Evolutionary conservation across 352 stramenopile species (phyloP), one percentile per base, ranked within the genome.

Genomic region (Pythium angustatum): DNA sequence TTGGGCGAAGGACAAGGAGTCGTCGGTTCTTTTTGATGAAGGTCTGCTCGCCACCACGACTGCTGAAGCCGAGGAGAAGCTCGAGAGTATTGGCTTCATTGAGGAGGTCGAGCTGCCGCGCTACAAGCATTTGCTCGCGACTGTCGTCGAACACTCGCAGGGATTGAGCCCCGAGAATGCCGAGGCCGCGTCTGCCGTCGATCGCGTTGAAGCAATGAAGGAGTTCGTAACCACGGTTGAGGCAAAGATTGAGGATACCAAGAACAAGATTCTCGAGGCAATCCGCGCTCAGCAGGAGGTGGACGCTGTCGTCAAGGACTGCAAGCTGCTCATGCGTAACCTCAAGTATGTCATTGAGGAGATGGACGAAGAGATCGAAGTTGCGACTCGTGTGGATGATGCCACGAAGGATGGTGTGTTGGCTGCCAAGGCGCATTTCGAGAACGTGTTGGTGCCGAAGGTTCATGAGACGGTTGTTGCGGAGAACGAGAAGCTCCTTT

Each of bases 291-390:
- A 94, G 48, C 71, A 80, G 52, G 76, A 91, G 52, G 76, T 95
- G 14, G 85, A 93, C 44, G 79, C 81, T 1, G 87, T 96, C 17
- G 87, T 90, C 31, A 94, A 96, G 72, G 88, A 95, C 61, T 89
- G 80, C 73, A 94, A 92, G 66, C 72, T 87, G 10, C 68, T 91
- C 36, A 92, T 93, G 77, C 84, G 85, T 43, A 93, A 90, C 58
- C 79, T 96, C 40, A 94, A 94, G 78, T 95, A 96, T 66, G 79
- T 83, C 8, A 90, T 96, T 15, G 86, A 94, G 65, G 81, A 93
- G 58, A 88, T 97, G 79, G 88, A 96, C 45, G 86, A 96, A 62
- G 84, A 94, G 67, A 81, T 96, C 21, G 84, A 91, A 61, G 80
- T 81, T 5, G 80, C 80, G 21, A 90, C 80, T 4, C 89, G 89